Percentiles rank a stretch among this genome's conserved stretches.
phyloP scores from a whole-genome alignment of 805 yeast genomes.

The Lachancea lanzarotensis region DNA sequence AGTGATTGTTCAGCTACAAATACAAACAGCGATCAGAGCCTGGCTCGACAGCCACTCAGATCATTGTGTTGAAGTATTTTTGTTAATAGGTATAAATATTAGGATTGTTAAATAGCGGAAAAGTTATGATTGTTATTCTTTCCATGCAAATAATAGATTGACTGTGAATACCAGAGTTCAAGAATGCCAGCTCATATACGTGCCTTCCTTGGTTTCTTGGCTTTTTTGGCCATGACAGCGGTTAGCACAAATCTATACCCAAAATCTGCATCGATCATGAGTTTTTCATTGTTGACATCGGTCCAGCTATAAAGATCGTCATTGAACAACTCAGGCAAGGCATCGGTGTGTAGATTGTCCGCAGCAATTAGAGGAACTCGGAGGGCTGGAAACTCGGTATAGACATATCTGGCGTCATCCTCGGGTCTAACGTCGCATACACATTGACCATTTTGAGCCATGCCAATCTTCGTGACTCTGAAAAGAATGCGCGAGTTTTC shows the following conservation, averaged over 20 bases:
- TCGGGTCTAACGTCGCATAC: slow-evolving; percentile 21
- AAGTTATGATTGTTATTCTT: neutral
- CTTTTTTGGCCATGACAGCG: slow-evolving; percentile 5
- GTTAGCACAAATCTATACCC: slow-evolving; percentile 12
- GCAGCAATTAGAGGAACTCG: slow-evolving; percentile 15
- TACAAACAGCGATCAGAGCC: too few species aligned
- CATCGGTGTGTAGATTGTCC: slow-evolving; percentile 8
- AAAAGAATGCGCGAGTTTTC: slow-evolving; percentile 16
- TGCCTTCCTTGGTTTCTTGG: neutral
- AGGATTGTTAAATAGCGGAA: too few species aligned
- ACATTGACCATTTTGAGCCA: slow-evolving; percentile 8
- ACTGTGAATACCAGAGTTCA: neutral
- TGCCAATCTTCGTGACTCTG: slow-evolving; percentile 25
- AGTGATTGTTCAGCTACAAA: too few species aligned
- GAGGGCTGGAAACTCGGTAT: slow-evolving; percentile 13
- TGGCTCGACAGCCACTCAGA: too few species aligned
- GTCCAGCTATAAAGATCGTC: slow-evolving; percentile 17
- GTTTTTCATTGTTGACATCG: slow-evolving; percentile 8
- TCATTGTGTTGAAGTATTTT: too few species aligned
- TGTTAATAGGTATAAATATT: too few species aligned
- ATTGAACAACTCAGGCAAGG: slow-evolving; percentile 11
- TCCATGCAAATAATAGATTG: neutral
- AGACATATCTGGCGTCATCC: neutral
- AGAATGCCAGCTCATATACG: neutral
- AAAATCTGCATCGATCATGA: slow-evolving; percentile 9